Percentiles rank a stretch among this genome's conserved stretches.
These are phyloP conservation scores for Stephanodiscus minutulus DNA, from an alignment of 108 stramenopile species.

Conservation along the genomic window DNA sequence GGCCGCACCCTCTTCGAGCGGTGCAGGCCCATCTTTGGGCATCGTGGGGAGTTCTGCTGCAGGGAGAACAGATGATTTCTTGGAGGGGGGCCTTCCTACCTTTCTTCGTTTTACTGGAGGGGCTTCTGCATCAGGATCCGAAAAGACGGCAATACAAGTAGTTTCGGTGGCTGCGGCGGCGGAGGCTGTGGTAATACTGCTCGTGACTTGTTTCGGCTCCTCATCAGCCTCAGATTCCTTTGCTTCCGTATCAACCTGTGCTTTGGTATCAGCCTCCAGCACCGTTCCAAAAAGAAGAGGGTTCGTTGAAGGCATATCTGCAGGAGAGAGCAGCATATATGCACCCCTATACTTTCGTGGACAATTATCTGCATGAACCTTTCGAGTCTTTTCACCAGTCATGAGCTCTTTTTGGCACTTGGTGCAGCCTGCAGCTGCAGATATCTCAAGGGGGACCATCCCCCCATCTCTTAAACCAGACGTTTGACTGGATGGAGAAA, in stretches of 20 bases:
- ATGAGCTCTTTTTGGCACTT: conserved; percentile 28
- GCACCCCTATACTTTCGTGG: conserved; percentile 29
- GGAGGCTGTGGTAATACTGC: not conserved
- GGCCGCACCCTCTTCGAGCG: conserved; percentile 20
- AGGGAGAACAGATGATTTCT: not conserved
- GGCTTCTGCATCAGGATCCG: not conserved
- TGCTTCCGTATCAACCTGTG: not conserved
- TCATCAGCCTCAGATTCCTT: not conserved
- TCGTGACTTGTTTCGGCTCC: not conserved
- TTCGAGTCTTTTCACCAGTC: conserved; percentile 31
- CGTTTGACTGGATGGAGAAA: not conserved
- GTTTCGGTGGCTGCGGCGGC: not conserved
- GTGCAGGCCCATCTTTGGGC: not conserved
- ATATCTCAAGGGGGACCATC: conserved; percentile 20
- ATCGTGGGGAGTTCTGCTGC: not conserved
- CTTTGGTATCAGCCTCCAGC: conserved; percentile 1
- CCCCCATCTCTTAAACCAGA: conserved; percentile 6
- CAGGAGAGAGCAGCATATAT: not conserved
- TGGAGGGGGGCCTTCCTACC: conserved; percentile 12
- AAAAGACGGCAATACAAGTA: not conserved
- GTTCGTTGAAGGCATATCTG: not conserved
- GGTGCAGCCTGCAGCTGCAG: conserved; percentile 22
- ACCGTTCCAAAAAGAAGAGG: not conserved
- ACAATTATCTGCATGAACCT: conserved; percentile 22
- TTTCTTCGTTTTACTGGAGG: not conserved